phyloP scores from a whole-genome alignment of 1,284 basidiomycete genomes.

The Ustilago lituana region DNA sequence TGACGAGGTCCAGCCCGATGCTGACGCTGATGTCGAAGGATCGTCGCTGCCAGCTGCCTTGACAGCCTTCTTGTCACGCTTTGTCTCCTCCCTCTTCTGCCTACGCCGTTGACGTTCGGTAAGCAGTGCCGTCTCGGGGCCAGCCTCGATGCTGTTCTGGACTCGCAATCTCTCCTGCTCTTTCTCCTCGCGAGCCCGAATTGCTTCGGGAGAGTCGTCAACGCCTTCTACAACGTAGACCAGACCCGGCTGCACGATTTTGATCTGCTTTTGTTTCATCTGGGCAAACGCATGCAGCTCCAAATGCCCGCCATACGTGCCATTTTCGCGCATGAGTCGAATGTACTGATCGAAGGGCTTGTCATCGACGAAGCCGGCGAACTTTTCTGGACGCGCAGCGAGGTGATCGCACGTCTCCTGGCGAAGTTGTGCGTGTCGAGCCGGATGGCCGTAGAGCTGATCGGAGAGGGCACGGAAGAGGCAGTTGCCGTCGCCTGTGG shows the following conservation, averaged over 20 bases:
- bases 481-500: conserved; percentile 65
- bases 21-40: conserved; percentile 8
- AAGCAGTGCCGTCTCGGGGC: conserved; percentile 31
- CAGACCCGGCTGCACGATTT: conserved; percentile 85
- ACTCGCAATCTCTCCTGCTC: conserved; percentile 46
- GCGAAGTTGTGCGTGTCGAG: conserved; percentile 77
- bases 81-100: conserved; percentile 37
- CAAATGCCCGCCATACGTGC: conserved; percentile 88
- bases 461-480: conserved; percentile 68
- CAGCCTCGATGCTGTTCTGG: conserved; percentile 39
- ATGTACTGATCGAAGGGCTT: conserved; percentile 68
- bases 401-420: conserved; percentile 81
- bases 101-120: conserved; percentile 45
- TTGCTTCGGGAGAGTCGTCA: conserved; percentile 64
- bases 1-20: not conserved
- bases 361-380: conserved; percentile 88
- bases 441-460: conserved; percentile 79
- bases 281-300: conserved; percentile 90
- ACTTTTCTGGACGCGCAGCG: conserved; percentile 75
- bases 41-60: conserved; percentile 1
- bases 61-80: conserved; percentile 25
- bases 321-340: conserved; percentile 69
- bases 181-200: conserved; percentile 33
- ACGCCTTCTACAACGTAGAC: conserved; percentile 65
- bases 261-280: conserved; percentile 79